Base-by-base conservation (phyloP, 768 basidiomycete genomes). In the Tricholomella constricta region DNA sequence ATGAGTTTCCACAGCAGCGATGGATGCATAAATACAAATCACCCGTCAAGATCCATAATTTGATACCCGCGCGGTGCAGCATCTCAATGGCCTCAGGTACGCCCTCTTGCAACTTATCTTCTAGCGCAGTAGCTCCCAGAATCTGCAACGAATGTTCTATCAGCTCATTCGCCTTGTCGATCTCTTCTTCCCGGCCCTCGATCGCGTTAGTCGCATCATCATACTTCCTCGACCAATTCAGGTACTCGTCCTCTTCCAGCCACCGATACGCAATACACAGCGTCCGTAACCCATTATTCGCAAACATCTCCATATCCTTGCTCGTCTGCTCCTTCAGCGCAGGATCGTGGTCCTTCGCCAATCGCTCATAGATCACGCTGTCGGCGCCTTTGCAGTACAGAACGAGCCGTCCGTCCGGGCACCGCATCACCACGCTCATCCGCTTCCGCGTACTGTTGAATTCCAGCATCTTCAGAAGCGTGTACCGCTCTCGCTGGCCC, bases 341-440 rank as follows among this genome's bases (percentile, higher is more conserved):
- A 2, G 77, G 74, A 62, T 96, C 91, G 63, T 91, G 91, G 58
- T 89, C 82, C 42, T 76, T 71, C n/a, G 82, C 79, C 2, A 98
- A 79, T 10, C 95, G 84, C 59, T 86, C 85, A 64, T 95, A 96
- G 61, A 98, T 89, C 62, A 98, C 94, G 59, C 85, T 89, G 69
- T 98, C 96, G 12, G 96, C 96, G n/a, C 96, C 96, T 71, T 98
- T 98, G 81, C 88, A 90, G 66, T 94, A 96, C 53, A 98, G 72
- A 23, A 94, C 75, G 55, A 97, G 73, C 61, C 78, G 76, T 15
- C 93, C 92, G 51, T 93, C 89, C 0, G 96, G 91, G 46, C 81
- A 81, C 23, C 96, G 89, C 38, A 93, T 84, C 54, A 98, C 73
- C 40, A 93, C 90, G 66, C 90, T 94, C 96, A 98, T 98, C 52